Evolutionary conservation across 192 early-diverging fungal species (phyloP), one percentile per base, ranked within the genome.

Genomic region (Coemansia sp.): DNA sequence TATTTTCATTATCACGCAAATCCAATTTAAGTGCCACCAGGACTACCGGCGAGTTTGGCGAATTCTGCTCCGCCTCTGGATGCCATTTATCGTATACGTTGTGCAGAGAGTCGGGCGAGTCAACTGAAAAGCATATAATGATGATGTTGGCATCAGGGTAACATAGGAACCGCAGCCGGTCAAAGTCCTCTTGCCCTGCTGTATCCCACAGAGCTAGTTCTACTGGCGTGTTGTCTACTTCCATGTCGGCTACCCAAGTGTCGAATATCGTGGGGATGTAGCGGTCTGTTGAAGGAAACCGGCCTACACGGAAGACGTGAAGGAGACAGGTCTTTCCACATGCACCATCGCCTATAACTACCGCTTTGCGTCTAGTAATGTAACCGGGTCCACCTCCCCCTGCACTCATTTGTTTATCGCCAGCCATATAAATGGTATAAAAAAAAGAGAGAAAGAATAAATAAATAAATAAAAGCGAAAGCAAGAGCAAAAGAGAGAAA

Each of bases 181-280:
- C 94, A 75, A 96, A 95, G 72, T 98, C 96, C 85, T 97, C 95
- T 67, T 96, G 94, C 50, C 93, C 95, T 36, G 95, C 94, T 45
- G 95, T 97, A 89, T 98, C 97, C 95, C 95, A 98, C 38, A 97
- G 77, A 31, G 93, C 92, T 17, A 98, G 82, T 74, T 98, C 92
- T 17, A 97, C 90, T 21, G 85, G 87, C 77, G 88, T 89, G 63
- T 89, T 92, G 84, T 97, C 94, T 19, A 95, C 91, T 63, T 93
- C 88, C 66, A 98, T 88, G 73, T 97, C 95, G 17, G 92, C 90
- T 44, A 98, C 94, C 75, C 92, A 94, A 76, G 94, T 97, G 66
- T 98, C 97, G 80, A 96, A 97, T 37, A 96, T 90, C 1, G 96
- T 98, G 9, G 96, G 96, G 21, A 91, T 89, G 83, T 94, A 92